These are phyloP conservation scores for Pseudogymnoascus sp. DNA, from an alignment of 2,329 filamentous ascomycete genomes.

Conservation along the genomic window DNA sequence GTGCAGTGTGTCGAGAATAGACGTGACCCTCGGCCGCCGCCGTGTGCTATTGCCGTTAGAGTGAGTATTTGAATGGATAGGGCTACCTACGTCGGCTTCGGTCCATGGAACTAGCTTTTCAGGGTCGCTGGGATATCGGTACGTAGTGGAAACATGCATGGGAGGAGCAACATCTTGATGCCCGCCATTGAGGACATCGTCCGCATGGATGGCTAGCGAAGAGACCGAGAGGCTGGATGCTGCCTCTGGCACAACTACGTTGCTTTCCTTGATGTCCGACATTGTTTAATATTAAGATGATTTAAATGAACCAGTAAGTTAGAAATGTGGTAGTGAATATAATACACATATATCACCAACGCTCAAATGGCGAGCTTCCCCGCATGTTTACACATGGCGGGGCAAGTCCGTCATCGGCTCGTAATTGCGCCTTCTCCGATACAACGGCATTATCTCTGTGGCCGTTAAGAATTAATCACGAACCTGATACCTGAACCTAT, in stretches of 20 bases:
- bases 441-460: background rate
- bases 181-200: constrained; percentile 67
- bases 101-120: constrained; percentile 49
- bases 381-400: background rate
- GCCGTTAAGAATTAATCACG: background rate
- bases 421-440: constrained; percentile 7
- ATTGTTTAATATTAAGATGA: background rate
- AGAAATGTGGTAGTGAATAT: background rate
- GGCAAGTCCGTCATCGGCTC: constrained; percentile 9
- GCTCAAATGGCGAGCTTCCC: background rate
- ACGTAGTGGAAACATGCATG: constrained; percentile 87
- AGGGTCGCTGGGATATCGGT: constrained; percentile 70
- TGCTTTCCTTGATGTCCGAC: background rate
- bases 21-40: constrained; percentile 54
- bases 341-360: background rate
- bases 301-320: background rate
- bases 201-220: constrained; percentile 73
- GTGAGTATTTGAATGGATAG: background rate
- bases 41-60: constrained; percentile 13
- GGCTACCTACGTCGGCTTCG: constrained; percentile 49
- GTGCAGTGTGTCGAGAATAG: constrained; percentile 75
- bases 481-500: background rate
- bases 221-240: constrained; percentile 43
- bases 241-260: background rate
- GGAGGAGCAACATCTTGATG: constrained; percentile 74